phyloP scores from a whole-genome alignment of 2,329 filamentous ascomycete species.

The Acrocalymma vagum region DNA sequence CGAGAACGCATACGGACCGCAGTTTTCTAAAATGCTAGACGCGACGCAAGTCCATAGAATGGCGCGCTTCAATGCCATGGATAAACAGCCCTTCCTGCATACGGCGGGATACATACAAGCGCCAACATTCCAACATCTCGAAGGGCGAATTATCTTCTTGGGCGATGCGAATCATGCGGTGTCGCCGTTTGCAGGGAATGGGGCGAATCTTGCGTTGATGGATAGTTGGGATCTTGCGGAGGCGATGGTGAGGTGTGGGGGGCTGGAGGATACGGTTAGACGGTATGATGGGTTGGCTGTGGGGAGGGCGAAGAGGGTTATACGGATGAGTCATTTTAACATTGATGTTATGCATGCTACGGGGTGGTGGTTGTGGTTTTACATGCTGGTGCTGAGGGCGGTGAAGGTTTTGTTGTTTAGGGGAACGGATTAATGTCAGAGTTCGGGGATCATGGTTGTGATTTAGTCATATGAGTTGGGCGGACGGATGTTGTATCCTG shows the following conservation, averaged over 20 bases:
- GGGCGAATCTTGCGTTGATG: constrained; percentile 48
- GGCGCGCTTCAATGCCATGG: constrained; percentile 51
- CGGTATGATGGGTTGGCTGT: constrained; percentile 15
- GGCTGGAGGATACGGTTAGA: constrained; percentile 10
- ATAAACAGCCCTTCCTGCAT: constrained; percentile 57
- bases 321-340: constrained; percentile 8
- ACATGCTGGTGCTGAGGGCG: too few relatives aligned
- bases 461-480: too few relatives aligned
- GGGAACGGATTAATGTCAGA: too few relatives aligned
- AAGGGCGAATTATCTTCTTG: constrained; percentile 52
- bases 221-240: constrained; percentile 16
- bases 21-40: constrained; percentile 44
- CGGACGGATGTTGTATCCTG: too few relatives aligned
- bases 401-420: too few relatives aligned
- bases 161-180: constrained; percentile 62
- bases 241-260: constrained; percentile 32
- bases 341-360: constrained; percentile 11
- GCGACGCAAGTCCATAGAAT: constrained; percentile 2
- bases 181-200: constrained; percentile 59
- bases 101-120: constrained; percentile 2
- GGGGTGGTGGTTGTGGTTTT: constrained; percentile 10
- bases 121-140: background rate
- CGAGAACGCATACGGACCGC: constrained; percentile 42
- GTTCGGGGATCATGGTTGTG: too few relatives aligned
- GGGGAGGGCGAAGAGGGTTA: constrained; percentile 11